A percentile compares a stretch with the other conserved stretches of the same genome.
phyloP scores from a whole-genome alignment of 768 basidiomycete species.

The Gelatoporia subvermispora region DNA sequence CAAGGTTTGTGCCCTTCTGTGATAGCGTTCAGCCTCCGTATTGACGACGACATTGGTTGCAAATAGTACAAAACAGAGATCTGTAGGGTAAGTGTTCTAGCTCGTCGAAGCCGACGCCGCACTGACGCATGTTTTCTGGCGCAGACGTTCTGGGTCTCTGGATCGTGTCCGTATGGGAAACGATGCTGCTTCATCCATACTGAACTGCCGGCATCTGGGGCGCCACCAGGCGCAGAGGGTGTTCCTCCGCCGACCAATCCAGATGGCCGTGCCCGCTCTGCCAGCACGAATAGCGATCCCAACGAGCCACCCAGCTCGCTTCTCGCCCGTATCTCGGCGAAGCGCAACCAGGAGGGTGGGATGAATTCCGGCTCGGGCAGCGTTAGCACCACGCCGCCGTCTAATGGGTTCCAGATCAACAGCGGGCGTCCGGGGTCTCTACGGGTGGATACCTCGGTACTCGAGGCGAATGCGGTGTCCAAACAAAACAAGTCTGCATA shows the following conservation, averaged over 20 bases:
- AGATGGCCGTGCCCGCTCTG: slow-evolving; percentile 60
- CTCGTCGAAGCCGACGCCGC: slow-evolving; percentile 1
- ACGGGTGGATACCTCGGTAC: slow-evolving; percentile 67
- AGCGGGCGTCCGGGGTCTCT: slow-evolving; percentile 60
- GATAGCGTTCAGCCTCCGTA: not conserved
- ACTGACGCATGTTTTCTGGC: not conserved
- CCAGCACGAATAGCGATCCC: slow-evolving; percentile 75
- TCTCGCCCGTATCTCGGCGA: slow-evolving; percentile 69
- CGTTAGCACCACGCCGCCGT: slow-evolving; percentile 40
- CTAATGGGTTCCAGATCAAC: slow-evolving; percentile 32
- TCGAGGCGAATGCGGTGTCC: slow-evolving; percentile 46
- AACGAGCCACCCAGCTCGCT: slow-evolving; percentile 66
- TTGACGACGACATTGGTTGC: slow-evolving; percentile 13
- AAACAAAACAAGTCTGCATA: slow-evolving; percentile 87
- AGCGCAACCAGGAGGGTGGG: slow-evolving; percentile 48
- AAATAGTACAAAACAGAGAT: slow-evolving; percentile 89
- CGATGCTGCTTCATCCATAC: slow-evolving; percentile 94
- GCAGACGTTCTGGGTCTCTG: slow-evolving; percentile 91
- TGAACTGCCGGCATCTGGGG: slow-evolving; percentile 65
- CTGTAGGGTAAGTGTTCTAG: slow-evolving; percentile 55
- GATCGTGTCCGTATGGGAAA: slow-evolving; percentile 89
- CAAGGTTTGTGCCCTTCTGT: slow-evolving; percentile 49
- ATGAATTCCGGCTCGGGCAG: slow-evolving; percentile 25
- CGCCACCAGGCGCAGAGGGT: slow-evolving; percentile 48
- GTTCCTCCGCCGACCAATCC: slow-evolving; percentile 40